These are phyloP conservation scores for Fusarium praegraminearum DNA, from an alignment of 2,329 filamentous ascomycete species.

Conservation along the genomic window DNA sequence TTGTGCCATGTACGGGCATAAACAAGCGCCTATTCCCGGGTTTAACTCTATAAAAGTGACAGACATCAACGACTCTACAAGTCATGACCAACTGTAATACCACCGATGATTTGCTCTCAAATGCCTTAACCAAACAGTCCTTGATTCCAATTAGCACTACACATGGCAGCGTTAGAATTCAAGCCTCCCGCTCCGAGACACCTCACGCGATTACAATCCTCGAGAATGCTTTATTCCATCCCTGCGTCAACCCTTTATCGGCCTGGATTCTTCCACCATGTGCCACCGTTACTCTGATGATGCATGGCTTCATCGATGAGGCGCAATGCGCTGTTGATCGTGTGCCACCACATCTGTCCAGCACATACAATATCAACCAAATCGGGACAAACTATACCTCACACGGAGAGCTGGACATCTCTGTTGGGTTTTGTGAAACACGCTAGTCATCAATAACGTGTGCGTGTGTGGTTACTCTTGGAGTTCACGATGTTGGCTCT, in stretches of 20 bases:
- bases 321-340: slow-evolving; percentile 20
- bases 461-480: not conserved
- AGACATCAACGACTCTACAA: not conserved
- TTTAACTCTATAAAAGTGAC: not conserved
- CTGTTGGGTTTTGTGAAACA: slow-evolving; percentile 10
- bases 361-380: slow-evolving; percentile 10
- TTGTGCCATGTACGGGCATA: not conserved
- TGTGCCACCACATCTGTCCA: slow-evolving; percentile 19
- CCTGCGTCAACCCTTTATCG: slow-evolving; percentile 35
- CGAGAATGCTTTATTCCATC: slow-evolving; percentile 33
- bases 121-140: not conserved
- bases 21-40: not conserved
- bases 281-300: slow-evolving; percentile 3
- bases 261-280: slow-evolving; percentile 7
- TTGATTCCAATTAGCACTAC: not conserved
- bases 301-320: slow-evolving; percentile 18
- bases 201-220: slow-evolving; percentile 3
- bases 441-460: not conserved
- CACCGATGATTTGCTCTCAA: not conserved
- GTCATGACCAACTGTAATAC: no score
- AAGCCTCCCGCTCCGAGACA: slow-evolving; percentile 25
- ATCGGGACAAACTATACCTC: slow-evolving; percentile 6
- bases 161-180: slow-evolving; percentile 26
- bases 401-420: not conserved
- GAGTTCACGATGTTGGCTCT: not conserved